Conservation (phyloP, 1,139 yeast genomes). For the Arxiozyma bovina region DNA sequence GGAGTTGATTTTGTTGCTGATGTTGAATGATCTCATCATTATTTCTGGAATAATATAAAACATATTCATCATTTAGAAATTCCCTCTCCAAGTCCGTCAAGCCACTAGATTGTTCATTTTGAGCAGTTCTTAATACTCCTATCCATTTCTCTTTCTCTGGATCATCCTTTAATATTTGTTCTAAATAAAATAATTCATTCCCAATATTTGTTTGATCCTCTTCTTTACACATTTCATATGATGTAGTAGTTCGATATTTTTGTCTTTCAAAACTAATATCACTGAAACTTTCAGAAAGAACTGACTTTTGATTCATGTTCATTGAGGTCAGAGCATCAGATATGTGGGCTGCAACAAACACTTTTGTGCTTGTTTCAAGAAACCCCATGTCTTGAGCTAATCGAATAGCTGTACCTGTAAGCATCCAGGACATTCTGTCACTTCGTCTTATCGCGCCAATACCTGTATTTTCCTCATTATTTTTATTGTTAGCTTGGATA, state of each 20-base stretch:
- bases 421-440: conserved; percentile 90
- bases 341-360: conserved; percentile 74
- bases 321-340: conserved; percentile 73
- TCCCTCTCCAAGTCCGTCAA: conserved; percentile 29
- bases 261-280: conserved; percentile 46
- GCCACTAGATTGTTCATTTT: conserved; percentile 12
- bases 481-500: conserved; percentile 9
- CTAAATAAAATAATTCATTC: conserved; percentile 25
- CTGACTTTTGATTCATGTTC: conserved; percentile 60
- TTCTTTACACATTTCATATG: conserved; percentile 42
- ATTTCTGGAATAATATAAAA: conserved; percentile 18
- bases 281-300: conserved; percentile 57
- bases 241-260: conserved; percentile 17
- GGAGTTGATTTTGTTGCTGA: conserved; percentile 9
- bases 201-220: conserved; percentile 37
- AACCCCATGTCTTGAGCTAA: conserved; percentile 82
- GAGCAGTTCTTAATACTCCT: conserved; percentile 11
- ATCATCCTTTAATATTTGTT: conserved; percentile 21
- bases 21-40: conserved; percentile 11
- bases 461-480: conserved; percentile 55
- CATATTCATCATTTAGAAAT: conserved; percentile 28
- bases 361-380: conserved; percentile 62
- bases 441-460: conserved; percentile 79
- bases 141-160: conserved; percentile 29
- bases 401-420: conserved; percentile 78